Percentiles rank a stretch among this genome's conserved stretches.
These are phyloP conservation scores for Naganishia liquefaciens DNA, from an alignment of 1,284 basidiomycete genomes.

Conservation along the genomic window DNA sequence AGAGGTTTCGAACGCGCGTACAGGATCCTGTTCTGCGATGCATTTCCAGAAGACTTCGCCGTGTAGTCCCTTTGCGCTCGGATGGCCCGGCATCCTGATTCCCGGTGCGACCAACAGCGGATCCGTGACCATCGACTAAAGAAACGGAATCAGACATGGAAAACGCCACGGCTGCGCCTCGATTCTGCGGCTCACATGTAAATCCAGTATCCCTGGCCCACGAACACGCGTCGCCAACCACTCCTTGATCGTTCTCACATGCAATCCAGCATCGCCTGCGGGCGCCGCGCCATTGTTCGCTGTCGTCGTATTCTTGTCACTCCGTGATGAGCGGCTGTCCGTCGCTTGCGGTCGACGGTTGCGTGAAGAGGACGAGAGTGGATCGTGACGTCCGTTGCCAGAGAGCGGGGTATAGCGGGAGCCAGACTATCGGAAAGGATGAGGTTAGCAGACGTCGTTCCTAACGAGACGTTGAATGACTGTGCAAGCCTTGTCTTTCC, in stretches of 20 bases:
- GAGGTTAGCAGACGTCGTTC: background rate
- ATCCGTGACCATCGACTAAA: conserved; percentile 44
- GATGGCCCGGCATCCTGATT: conserved; percentile 48
- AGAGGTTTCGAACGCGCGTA: conserved; percentile 13
- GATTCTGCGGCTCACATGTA: conserved; percentile 42
- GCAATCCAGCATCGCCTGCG: conserved; percentile 31
- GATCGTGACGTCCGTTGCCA: conserved; percentile 6
- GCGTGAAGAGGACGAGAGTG: conserved; percentile 5
- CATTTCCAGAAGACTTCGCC: conserved; percentile 50
- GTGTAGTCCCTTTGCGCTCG: conserved; percentile 42
- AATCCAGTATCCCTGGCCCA: conserved; percentile 45
- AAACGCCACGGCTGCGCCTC: background rate
- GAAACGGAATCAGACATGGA: background rate
- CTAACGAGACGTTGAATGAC: too few relatives aligned
- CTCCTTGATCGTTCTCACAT: conserved; percentile 47
- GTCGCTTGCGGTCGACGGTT: conserved; percentile 4
- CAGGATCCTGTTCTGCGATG: conserved; percentile 45
- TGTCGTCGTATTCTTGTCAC: background rate
- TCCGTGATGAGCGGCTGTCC: background rate
- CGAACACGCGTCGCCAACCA: conserved; percentile 47
- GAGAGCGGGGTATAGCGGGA: conserved; percentile 8
- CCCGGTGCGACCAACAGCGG: conserved; percentile 46
- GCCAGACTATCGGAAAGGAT: conserved; percentile 2
- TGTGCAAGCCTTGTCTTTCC: too few relatives aligned
- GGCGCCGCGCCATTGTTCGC: background rate